phyloP scores from a whole-genome alignment of 2,329 filamentous ascomycete genomes.

The Talaromyces sp. region DNA sequence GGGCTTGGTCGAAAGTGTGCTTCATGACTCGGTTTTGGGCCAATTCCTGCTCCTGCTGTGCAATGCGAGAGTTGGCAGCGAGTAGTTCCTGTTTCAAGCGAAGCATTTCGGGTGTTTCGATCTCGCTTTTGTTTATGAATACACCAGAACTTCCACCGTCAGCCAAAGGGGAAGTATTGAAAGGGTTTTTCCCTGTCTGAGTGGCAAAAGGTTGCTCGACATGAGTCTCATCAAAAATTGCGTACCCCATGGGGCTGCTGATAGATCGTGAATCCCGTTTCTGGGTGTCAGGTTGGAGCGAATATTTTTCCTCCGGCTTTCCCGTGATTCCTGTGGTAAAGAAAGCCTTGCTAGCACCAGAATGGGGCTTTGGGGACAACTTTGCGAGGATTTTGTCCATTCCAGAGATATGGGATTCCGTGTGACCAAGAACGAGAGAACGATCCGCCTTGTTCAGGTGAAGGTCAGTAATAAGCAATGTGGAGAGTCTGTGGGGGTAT shows the following conservation, averaged over 20 bases:
- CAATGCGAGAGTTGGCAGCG: conserved; percentile 54
- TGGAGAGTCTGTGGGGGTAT: not conserved
- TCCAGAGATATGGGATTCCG: conserved; percentile 28
- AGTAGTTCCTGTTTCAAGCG: conserved; percentile 55
- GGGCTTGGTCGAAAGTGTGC: conserved; percentile 57
- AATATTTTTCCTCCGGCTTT: conserved; percentile 68
- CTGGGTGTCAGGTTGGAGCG: conserved; percentile 47
- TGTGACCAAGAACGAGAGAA: conserved; percentile 19
- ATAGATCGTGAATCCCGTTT: conserved; percentile 50
- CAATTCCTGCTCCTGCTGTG: conserved; percentile 58
- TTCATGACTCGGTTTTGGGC: conserved; percentile 57
- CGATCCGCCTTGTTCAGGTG: conserved; percentile 43
- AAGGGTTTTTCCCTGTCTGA: conserved; percentile 10
- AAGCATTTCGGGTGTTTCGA: conserved; percentile 47
- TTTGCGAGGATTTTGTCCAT: conserved; percentile 61
- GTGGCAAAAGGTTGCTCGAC: conserved; percentile 15
- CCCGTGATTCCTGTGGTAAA: conserved; percentile 50
- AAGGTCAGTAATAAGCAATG: conserved; percentile 16
- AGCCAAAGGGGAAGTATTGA: not conserved
- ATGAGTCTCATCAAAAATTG: conserved; percentile 13
- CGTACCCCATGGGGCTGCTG: conserved; percentile 14
- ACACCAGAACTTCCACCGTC: not conserved
- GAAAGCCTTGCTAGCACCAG: conserved; percentile 13
- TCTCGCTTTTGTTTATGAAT: conserved; percentile 16
- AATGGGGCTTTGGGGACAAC: conserved; percentile 33